Percentiles rank a stretch among this genome's conserved stretches.
phyloP scores from a whole-genome alignment of 352 stramenopile genomes.

The Phytophthora fragariaefolia region DNA sequence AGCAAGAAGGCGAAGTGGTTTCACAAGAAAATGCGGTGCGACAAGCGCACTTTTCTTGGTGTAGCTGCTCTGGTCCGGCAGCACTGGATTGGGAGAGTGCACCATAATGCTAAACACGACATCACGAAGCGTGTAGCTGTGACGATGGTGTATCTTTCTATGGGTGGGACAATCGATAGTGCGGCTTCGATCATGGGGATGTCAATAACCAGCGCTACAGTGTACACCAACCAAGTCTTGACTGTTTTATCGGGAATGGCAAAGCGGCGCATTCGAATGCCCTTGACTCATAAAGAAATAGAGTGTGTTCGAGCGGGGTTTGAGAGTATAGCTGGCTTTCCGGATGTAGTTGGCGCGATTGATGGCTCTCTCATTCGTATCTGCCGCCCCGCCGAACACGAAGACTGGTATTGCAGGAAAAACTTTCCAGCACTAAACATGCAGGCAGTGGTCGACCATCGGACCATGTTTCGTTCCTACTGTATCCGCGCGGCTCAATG shows the following conservation, averaged over 20 bases:
- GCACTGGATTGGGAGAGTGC: not conserved
- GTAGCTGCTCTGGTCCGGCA: not conserved
- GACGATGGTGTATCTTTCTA: conserved; percentile 7
- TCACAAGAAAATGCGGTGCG: not conserved
- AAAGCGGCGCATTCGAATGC: not conserved
- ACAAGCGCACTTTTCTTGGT: not conserved
- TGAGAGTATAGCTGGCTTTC: not conserved
- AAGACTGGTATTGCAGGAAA: not conserved
- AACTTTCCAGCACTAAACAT: not conserved
- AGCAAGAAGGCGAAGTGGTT: conserved; percentile 1
- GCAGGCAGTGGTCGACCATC: not conserved
- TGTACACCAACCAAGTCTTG: conserved; percentile 1
- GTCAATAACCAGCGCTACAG: conserved; percentile 7
- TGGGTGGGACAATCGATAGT: conserved; percentile 8
- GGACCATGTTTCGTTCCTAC: not conserved
- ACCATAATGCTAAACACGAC: not conserved
- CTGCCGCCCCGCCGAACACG: not conserved
- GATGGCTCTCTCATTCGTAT: not conserved
- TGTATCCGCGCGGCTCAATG: conserved; percentile 17
- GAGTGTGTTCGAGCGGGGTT: not conserved
- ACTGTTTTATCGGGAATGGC: conserved; percentile 1
- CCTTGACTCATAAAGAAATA: not conserved
- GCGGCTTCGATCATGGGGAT: conserved; percentile 4
- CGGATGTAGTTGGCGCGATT: not conserved
- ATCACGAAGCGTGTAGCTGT: conserved; percentile 7